Percentiles rank a stretch among this genome's conserved stretches.
phyloP scores from a whole-genome alignment of 768 basidiomycete species.

The Lactarius indigo region DNA sequence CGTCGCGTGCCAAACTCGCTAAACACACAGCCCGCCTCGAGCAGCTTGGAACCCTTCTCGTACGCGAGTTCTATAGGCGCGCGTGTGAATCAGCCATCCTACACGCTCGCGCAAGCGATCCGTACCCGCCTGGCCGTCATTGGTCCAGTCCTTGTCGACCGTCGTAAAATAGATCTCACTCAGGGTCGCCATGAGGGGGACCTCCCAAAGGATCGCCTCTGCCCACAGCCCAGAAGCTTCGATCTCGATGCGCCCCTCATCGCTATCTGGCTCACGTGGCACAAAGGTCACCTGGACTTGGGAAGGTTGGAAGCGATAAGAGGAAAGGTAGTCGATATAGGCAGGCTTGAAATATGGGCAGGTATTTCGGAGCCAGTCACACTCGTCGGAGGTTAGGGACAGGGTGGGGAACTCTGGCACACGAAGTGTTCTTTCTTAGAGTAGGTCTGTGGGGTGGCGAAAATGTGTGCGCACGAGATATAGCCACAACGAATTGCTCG shows the following conservation, averaged over 20 bases:
- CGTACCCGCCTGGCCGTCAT: slow-evolving; percentile 76
- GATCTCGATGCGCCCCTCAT: slow-evolving; percentile 64
- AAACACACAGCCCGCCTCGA: slow-evolving; percentile 63
- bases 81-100: neutral
- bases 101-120: neutral
- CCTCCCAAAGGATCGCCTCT: slow-evolving; percentile 92
- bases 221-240: slow-evolving; percentile 69
- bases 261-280: slow-evolving; percentile 37
- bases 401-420: slow-evolving; percentile 67
- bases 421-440: neutral
- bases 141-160: slow-evolving; percentile 76
- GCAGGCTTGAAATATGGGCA: slow-evolving; percentile 71
- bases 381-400: slow-evolving; percentile 56
- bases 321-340: slow-evolving; percentile 76
- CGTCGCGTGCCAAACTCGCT: slow-evolving; percentile 89
- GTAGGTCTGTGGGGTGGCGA: neutral
- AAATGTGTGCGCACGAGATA: slow-evolving; percentile 47
- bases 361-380: slow-evolving; percentile 54
- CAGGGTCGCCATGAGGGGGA: slow-evolving; percentile 88
- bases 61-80: slow-evolving; percentile 59
- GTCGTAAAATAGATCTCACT: slow-evolving; percentile 85
- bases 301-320: slow-evolving; percentile 68
- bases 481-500: slow-evolving; percentile 51
- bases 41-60: slow-evolving; percentile 60
- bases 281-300: slow-evolving; percentile 66